A percentile compares a stretch with the other conserved stretches of the same genome.
These are phyloP conservation scores for Apodospora peruviana DNA, from an alignment of 495 filamentous ascomycete genomes.

Conservation along the genomic window DNA sequence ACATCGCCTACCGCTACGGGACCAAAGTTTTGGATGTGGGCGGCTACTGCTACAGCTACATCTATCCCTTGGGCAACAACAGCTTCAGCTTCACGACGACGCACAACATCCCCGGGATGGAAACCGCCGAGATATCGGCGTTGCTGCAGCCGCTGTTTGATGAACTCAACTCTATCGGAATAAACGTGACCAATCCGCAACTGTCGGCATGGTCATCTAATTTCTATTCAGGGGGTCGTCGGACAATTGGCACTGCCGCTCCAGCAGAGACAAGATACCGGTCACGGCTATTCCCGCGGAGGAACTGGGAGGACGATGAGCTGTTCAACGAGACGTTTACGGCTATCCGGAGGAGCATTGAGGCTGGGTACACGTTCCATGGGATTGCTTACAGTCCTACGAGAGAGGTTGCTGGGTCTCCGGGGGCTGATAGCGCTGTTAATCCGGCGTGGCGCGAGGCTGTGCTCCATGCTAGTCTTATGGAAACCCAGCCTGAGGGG, in stretches of 20 bases:
- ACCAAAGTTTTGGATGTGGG: conserved; percentile 31
- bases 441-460: conserved; percentile 52
- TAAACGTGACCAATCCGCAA: conserved; percentile 24
- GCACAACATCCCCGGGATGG: conserved; percentile 25
- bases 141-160: conserved; percentile 43
- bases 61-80: conserved; percentile 28
- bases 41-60: conserved; percentile 40
- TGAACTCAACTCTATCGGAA: conserved; percentile 25
- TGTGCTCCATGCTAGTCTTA: conserved; percentile 47
- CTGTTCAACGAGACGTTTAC: conserved; percentile 42
- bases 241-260: conserved; percentile 12
- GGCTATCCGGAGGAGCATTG: conserved; percentile 43
- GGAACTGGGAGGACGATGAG: conserved; percentile 35
- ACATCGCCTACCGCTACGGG: conserved; percentile 34
- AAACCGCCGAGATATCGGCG: conserved; percentile 21
- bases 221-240: conserved; percentile 16
- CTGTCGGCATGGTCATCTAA: conserved; percentile 6
- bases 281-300: conserved; percentile 48
- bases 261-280: conserved; percentile 35
- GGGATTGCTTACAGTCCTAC: conserved; percentile 38
- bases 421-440: conserved; percentile 39
- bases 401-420: conserved; percentile 25
- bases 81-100: conserved; percentile 29
- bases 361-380: conserved; percentile 37
- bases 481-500: conserved; percentile 23